phyloP scores from a whole-genome alignment of 768 basidiomycete species.

The Mycena vulgaris region DNA sequence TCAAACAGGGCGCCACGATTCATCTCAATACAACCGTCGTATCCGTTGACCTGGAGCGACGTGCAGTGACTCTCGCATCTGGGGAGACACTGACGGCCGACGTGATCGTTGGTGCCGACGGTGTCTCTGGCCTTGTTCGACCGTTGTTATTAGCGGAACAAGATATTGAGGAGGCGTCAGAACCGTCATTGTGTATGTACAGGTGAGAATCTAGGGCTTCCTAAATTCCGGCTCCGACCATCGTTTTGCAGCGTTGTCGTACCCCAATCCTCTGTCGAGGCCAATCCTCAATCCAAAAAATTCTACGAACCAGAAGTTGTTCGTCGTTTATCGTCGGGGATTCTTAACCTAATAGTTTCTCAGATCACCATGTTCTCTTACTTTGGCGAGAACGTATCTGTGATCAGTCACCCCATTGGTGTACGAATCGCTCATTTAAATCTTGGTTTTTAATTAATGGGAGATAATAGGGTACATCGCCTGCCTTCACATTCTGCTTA shows the following conservation, averaged over 20 bases:
- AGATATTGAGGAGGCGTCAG: background rate
- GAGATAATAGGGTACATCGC: slow-evolving; percentile 53
- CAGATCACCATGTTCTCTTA: slow-evolving; percentile 52
- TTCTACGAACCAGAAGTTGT: slow-evolving; percentile 48
- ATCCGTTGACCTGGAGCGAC: background rate
- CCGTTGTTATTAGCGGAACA: background rate
- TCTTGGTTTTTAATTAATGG: background rate
- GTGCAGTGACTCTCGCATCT: background rate
- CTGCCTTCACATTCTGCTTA: slow-evolving; percentile 48
- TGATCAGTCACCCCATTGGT: slow-evolving; percentile 52
- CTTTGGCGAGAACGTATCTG: slow-evolving; percentile 52
- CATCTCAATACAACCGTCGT: background rate
- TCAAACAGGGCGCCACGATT: background rate
- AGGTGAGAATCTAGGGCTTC: background rate
- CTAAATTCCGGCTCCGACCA: background rate
- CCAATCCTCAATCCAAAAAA: slow-evolving; percentile 56
- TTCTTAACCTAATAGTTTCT: slow-evolving; percentile 1
- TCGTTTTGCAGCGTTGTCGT: background rate
- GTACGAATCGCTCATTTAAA: slow-evolving; percentile 33
- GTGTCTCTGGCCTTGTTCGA: slow-evolving; percentile 1
- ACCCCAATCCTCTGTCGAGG: slow-evolving; percentile 50
- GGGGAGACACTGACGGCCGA: background rate
- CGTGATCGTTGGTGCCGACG: slow-evolving; percentile 20
- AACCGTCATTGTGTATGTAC: slow-evolving; percentile 18
- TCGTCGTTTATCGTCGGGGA: slow-evolving; percentile 16